phyloP scores from a whole-genome alignment of 2,329 filamentous ascomycete genomes.

The Pyrenochaeta sp. region DNA sequence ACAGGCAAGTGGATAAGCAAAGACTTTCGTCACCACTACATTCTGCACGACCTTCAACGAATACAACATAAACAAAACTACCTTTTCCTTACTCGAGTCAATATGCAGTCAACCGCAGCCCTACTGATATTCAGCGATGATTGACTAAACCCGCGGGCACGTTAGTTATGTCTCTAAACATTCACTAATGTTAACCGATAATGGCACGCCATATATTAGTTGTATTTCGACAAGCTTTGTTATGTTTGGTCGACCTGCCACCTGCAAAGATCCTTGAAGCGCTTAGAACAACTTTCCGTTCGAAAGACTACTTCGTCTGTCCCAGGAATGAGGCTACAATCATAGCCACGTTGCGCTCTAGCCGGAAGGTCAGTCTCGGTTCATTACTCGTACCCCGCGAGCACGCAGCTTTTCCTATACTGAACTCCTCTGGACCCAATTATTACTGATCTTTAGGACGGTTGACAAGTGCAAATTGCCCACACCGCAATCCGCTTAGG shows the following conservation, averaged over 20 bases:
- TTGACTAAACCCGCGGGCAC: not conserved
- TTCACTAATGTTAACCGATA: no score
- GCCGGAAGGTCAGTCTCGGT: constrained; percentile 3
- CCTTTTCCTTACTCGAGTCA: not conserved
- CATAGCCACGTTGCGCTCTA: constrained; percentile 26
- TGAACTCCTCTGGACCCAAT: not conserved
- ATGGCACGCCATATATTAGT: no score
- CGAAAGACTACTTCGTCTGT: no score
- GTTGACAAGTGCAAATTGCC: not conserved
- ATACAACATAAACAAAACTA: not conserved
- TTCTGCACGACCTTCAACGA: not conserved
- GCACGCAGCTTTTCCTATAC: not conserved
- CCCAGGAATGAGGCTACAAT: constrained; percentile 16
- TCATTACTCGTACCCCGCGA: not conserved
- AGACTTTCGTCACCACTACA: not conserved
- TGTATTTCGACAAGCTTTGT: no score
- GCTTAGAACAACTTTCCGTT: not conserved
- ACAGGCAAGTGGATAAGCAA: constrained; percentile 1
- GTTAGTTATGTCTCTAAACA: not conserved
- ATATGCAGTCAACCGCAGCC: not conserved
- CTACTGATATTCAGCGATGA: not conserved
- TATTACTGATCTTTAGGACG: not conserved
- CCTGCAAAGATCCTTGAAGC: not conserved
- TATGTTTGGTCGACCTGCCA: not conserved
- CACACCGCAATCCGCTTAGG: not conserved